Evolutionary conservation across 2,329 filamentous ascomycete genomes (phyloP), one percentile per base, ranked within the genome.

Genomic region (Colletotrichum sp.): DNA sequence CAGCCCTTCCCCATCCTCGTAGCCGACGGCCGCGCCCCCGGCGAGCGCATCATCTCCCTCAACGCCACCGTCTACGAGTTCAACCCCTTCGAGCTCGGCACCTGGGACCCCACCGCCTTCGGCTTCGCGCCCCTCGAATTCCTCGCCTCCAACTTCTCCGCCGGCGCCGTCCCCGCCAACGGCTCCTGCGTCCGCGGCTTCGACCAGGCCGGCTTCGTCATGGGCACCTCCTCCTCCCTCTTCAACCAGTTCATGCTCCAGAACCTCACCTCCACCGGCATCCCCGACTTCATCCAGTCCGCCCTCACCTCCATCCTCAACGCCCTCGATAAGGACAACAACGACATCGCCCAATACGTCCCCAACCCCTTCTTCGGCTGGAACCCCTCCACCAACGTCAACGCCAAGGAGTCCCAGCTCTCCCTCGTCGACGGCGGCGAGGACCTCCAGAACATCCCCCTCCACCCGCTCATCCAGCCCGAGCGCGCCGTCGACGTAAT

Each of bases 351-450:
- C 1, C 90, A 94, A 82, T 93, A 91, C 85, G 83, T 83, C 1
- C 90, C 90, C 7, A 94, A 94, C 82, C 93, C 91, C 87, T 82
- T 88, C 81, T 82, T 88, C 79, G 83, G 83, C 78, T 90, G 74
- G 86, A 86, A 91, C 79, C 79, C 84, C 3, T 81, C 66, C 78
- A 57, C 86, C 82, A 86, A 87, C 79, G 80, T 86, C 9, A 83
- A 84, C 77, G 80, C 84, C 83, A 36, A 90, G 86, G 28, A 86
- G 3, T 85, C 88, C 9, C 83, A 86, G 15, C 90, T 98, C 15
- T 94, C 93, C 5, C 89, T 98, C 5, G 94, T 96, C 15, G 95
- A 98, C 79, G 95, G 95, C 48, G 95, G 95, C 28, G 92, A 95
- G 81, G 95, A 97, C 83, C 83, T 90, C 2, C 94, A 98, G 80